phyloP scores from a whole-genome alignment of 345 rosid species.

The Salix dunnii region DNA sequence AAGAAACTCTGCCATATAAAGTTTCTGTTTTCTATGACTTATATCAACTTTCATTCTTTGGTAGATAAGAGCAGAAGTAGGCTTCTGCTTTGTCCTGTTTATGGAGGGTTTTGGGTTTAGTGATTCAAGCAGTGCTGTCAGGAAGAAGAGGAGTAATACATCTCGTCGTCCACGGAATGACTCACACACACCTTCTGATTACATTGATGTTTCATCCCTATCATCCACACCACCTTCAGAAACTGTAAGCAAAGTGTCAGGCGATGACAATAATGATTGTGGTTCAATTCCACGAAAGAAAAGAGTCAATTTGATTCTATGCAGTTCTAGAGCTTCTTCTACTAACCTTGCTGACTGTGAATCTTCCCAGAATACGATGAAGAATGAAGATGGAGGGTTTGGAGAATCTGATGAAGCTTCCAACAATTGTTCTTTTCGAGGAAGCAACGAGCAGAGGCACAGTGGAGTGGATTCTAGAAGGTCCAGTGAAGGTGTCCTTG shows the following conservation, averaged over 20 bases:
- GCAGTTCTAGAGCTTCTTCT: slow-evolving; percentile 19
- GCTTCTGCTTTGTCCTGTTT: neutral
- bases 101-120: slow-evolving; percentile 68
- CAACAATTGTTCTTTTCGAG: slow-evolving; percentile 52
- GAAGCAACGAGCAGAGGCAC: slow-evolving; percentile 27
- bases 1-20: neutral
- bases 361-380: slow-evolving; percentile 42
- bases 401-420: slow-evolving; percentile 74
- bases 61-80: neutral
- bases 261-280: slow-evolving; percentile 4
- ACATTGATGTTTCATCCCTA: slow-evolving; percentile 52
- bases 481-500: slow-evolving; percentile 33
- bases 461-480: slow-evolving; percentile 35
- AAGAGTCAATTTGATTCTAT: slow-evolving; percentile 11
- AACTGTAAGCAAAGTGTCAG: slow-evolving; percentile 38
- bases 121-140: slow-evolving; percentile 49
- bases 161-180: slow-evolving; percentile 70
- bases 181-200: slow-evolving; percentile 41
- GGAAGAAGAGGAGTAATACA: slow-evolving; percentile 62
- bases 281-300: slow-evolving; percentile 7
- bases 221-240: slow-evolving; percentile 69
- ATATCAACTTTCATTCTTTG: neutral
- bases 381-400: slow-evolving; percentile 46
- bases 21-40: neutral
- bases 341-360: slow-evolving; percentile 17